phyloP scores from a whole-genome alignment of 1,284 basidiomycete genomes.

The Ceratobasidium theobromae region DNA sequence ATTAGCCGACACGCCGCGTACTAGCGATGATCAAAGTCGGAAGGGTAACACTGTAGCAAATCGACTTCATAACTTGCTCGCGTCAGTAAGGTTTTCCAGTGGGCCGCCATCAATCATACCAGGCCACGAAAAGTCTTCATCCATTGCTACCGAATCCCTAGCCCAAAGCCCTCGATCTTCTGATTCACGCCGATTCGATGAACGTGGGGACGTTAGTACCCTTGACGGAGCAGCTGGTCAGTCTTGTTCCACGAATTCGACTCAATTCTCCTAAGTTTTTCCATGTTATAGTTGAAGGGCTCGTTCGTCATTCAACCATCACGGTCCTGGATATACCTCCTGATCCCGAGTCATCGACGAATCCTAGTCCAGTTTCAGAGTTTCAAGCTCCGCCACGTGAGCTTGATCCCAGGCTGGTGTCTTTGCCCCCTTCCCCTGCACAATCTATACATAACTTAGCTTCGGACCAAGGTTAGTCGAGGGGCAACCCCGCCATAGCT shows the following conservation, averaged over 20 bases:
- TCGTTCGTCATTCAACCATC: too few relatives aligned
- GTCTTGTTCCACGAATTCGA: too few relatives aligned
- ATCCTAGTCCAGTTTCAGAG: background rate
- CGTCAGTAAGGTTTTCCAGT: conserved; percentile 37
- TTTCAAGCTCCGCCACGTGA: too few relatives aligned
- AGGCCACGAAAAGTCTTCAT: conserved; percentile 15
- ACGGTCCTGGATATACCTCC: too few relatives aligned
- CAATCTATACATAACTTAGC: too few relatives aligned
- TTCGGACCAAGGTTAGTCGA: too few relatives aligned
- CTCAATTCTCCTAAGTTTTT: too few relatives aligned
- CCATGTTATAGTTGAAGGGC: too few relatives aligned
- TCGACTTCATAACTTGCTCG: conserved; percentile 45
- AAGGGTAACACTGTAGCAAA: conserved; percentile 37
- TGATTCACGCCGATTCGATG: background rate
- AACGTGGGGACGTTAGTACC: background rate
- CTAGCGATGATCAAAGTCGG: conserved; percentile 32
- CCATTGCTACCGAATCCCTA: conserved; percentile 21
- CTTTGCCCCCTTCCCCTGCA: too few relatives aligned
- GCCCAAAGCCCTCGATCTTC: conserved; percentile 4
- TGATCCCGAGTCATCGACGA: background rate
- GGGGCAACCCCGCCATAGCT: too few relatives aligned
- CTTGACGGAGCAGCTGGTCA: too few relatives aligned
- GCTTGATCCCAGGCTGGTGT: too few relatives aligned
- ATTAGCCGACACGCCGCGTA: conserved; percentile 32
- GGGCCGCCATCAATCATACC: background rate